Conservation (phyloP, 2,329 filamentous ascomycete species). For the Calonectria hawksworthii region DNA sequence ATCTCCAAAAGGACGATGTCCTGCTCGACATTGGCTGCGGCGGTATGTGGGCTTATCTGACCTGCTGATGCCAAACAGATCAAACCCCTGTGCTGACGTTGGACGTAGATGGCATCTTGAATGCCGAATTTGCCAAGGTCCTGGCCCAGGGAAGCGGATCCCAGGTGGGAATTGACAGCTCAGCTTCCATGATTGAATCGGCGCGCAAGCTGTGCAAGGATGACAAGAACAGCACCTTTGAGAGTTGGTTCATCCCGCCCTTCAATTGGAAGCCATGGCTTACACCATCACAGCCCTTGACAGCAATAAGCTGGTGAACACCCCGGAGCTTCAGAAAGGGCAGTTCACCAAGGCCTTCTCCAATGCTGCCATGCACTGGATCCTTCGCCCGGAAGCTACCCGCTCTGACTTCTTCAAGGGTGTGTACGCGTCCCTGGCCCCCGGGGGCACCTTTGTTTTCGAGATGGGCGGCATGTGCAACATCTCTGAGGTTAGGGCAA, state of each 20-base stretch:
- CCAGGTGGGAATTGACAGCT: slow-evolving; percentile 72
- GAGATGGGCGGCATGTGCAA: slow-evolving; percentile 82
- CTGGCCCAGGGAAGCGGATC: slow-evolving; percentile 60
- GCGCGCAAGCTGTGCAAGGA: slow-evolving; percentile 58
- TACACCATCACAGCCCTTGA: slow-evolving; percentile 58
- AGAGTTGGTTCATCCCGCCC: slow-evolving; percentile 50
- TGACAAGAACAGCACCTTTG: slow-evolving; percentile 58
- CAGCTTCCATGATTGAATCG: slow-evolving; percentile 69
- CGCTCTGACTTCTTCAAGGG: slow-evolving; percentile 67
- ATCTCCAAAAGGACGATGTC: slow-evolving; percentile 69
- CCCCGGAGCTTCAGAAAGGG: slow-evolving; percentile 52
- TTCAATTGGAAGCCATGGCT: not conserved
- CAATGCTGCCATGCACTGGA: slow-evolving; percentile 78
- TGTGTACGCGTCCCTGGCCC: slow-evolving; percentile 65
- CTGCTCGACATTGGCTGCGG: slow-evolving; percentile 76
- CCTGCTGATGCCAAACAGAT: not conserved
- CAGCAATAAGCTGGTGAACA: slow-evolving; percentile 55
- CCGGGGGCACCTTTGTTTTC: slow-evolving; percentile 72
- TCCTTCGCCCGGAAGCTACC: slow-evolving; percentile 62
- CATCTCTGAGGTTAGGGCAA: slow-evolving; percentile 72
- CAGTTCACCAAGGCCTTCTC: slow-evolving; percentile 72
- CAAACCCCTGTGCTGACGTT: slow-evolving; percentile 21
- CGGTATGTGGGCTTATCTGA: slow-evolving; percentile 55
- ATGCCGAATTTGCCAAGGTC: slow-evolving; percentile 64
- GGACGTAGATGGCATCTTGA: slow-evolving; percentile 68